Evolutionary conservation across 352 stramenopile genomes (phyloP), one percentile per base, ranked within the genome.

Genomic region (Globisporangium canariense): DNA sequence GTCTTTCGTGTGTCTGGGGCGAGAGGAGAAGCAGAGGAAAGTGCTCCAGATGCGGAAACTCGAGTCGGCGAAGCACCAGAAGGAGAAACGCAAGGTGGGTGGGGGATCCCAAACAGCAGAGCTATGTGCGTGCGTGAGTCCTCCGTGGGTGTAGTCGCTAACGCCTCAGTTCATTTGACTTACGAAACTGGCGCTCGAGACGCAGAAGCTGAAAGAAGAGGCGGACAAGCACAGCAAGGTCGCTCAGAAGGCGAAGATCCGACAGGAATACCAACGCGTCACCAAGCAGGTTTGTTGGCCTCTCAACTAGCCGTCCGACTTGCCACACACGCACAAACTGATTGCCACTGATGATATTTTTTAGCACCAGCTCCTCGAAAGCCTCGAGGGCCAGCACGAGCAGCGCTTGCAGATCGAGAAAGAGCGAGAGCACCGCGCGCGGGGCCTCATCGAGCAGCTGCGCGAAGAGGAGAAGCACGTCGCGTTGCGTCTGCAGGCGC

Each of bases 391-490:
- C 8, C 71, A 82, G 40, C 77, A 86, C 45, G 58, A 60, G 10
- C 60, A 77, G n/a, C 74, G 77, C 7, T 41, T 87, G 7, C 49
- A 67, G 9, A 28, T 61, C 6, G 81, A 90, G 52, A 75, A 73
- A 47, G 41, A 73, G 32, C 77, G 73, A 9, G 75, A 88, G 36
- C 65, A 76, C 22, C 62, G 83, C 32, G 79, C 76, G 1, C 60
- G 71, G 36, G 40, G 54, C 25, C 47, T 78, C 47, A 63, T 90
- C 9, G 52, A 80, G 18, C 69, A 74, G 47, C 83, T 90, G 68
- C 70, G 71, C 11, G 68, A 90, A 30, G 81, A 90, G 59, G 81
- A 90, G 65, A 77, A 71, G 38, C 84, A 81, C 54, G 41, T 88
- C 25, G 47, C 66, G 30, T 40, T 90, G 14, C 75, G 81, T 25